phyloP scores from a whole-genome alignment of 495 filamentous ascomycete genomes.

The Penicillium chermesinum region DNA sequence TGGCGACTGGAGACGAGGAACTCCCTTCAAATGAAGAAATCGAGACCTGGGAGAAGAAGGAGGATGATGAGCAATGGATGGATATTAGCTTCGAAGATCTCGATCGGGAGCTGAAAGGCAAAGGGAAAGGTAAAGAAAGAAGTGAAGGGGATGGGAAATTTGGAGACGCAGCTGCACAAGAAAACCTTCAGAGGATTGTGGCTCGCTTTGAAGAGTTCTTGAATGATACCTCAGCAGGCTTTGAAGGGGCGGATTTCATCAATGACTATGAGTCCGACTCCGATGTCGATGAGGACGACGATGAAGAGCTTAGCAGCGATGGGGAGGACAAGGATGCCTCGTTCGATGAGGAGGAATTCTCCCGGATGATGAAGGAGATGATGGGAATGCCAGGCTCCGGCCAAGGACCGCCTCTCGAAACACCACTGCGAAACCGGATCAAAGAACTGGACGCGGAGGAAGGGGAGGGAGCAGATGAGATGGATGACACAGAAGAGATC shows the following conservation, averaged over 20 bases:
- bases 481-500: conserved; percentile 69
- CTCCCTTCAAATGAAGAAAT: conserved; percentile 75
- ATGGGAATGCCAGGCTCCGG: conserved; percentile 67
- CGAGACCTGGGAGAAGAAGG: conserved; percentile 54
- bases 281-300: conserved; percentile 55
- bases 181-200: conserved; percentile 83
- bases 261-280: conserved; percentile 57
- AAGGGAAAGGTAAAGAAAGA: conserved; percentile 29
- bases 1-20: conserved; percentile 52
- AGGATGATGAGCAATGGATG: conserved; percentile 89
- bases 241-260: conserved; percentile 68
- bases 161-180: conserved; percentile 74
- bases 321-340: conserved; percentile 72
- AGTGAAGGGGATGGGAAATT: conserved; percentile 46
- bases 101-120: conserved; percentile 69
- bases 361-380: conserved; percentile 89
- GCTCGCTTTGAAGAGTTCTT: conserved; percentile 88
- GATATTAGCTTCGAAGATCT: conserved; percentile 88
- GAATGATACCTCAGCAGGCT: conserved; percentile 75
- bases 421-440: conserved; percentile 29
- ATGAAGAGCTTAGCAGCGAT: conserved; percentile 48
- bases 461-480: conserved; percentile 29
- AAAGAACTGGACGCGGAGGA: conserved; percentile 44
- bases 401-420: conserved; percentile 16
- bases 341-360: conserved; percentile 82